Conservation (phyloP, 495 filamentous ascomycete genomes). For the Aspergillus heteromorphus region DNA sequence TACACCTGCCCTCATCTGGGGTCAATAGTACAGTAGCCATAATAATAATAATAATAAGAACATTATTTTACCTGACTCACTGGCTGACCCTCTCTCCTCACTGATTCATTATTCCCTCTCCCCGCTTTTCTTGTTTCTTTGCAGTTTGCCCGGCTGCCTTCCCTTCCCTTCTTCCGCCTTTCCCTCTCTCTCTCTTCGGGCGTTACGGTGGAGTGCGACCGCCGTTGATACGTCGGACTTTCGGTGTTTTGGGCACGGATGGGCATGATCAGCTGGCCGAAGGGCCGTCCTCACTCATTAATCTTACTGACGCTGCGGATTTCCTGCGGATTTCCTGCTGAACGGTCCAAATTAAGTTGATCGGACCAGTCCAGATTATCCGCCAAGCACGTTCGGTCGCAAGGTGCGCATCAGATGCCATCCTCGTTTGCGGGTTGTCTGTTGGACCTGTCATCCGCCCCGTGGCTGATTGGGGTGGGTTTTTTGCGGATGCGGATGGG, state of each 20-base stretch:
- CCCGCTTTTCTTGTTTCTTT: too few species aligned
- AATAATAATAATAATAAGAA: too few species aligned
- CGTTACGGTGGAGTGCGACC: neutral
- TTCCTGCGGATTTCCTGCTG: neutral
- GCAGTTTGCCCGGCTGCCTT: too few species aligned
- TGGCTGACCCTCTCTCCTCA: too few species aligned
- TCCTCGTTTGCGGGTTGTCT: neutral
- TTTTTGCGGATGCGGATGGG: neutral
- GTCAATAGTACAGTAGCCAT: too few species aligned
- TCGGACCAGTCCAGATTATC: neutral
- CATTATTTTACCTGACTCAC: too few species aligned
- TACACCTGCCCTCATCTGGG: neutral
- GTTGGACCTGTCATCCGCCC: neutral
- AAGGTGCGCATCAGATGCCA: neutral
- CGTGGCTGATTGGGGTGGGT: neutral
- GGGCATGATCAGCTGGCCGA: slow-evolving; percentile 1
- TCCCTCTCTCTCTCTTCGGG: too few species aligned
- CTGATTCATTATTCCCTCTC: too few species aligned
- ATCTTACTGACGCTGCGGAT: neutral
- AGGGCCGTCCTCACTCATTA: neutral
- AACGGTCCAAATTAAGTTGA: slow-evolving; percentile 1
- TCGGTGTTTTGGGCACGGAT: slow-evolving; percentile 5
- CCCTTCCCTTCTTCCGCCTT: too few species aligned
- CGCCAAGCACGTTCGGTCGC: neutral
- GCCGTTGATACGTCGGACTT: neutral